phyloP scores from a whole-genome alignment of 306 rosid genomes.

The Trichosanthes cucumerina region DNA sequence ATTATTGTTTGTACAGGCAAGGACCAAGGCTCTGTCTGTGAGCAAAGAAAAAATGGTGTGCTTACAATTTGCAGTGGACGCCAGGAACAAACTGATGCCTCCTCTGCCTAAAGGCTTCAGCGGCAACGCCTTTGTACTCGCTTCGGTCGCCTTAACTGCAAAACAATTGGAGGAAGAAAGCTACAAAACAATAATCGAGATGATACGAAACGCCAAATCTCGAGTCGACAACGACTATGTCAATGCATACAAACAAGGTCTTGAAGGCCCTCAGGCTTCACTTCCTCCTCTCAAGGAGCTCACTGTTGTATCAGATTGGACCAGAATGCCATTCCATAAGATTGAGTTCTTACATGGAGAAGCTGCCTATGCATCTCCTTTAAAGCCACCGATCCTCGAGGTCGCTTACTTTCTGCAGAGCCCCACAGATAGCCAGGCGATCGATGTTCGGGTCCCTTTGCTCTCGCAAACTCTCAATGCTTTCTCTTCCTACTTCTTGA shows the following conservation, averaged over 20 bases:
- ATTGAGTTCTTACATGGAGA: conserved; percentile 31
- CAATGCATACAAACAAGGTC: conserved; percentile 36
- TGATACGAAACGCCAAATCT: conserved; percentile 48
- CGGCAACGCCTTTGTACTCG: conserved; percentile 69
- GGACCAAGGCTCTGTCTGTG: conserved; percentile 40
- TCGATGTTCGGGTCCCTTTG: conserved; percentile 53
- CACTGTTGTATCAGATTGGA: conserved; percentile 72
- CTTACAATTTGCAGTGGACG: conserved; percentile 59
- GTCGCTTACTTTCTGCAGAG: conserved; percentile 51
- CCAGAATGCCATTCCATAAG: conserved; percentile 65
- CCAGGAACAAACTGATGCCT: conserved; percentile 42
- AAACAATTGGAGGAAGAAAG: conserved; percentile 28
- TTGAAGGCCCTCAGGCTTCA: conserved; percentile 30
- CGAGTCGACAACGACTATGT: conserved; percentile 39
- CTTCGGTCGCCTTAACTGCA: conserved; percentile 45
- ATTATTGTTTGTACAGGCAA: conserved; percentile 26
- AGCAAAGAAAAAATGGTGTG: conserved; percentile 45
- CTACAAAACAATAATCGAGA: conserved; percentile 28
- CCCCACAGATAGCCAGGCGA: conserved; percentile 26
- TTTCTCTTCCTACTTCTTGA: conserved; percentile 32
- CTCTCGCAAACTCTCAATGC: conserved; percentile 18
- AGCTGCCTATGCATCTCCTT: conserved; percentile 48
- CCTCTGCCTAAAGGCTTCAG: conserved; percentile 50
- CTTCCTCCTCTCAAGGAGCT: conserved; percentile 65
- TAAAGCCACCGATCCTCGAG: conserved; percentile 47